Evolutionary conservation across 2,329 filamentous ascomycete genomes (phyloP), one percentile per base, ranked within the genome.

Genomic region (Penicillium verrucosum): DNA sequence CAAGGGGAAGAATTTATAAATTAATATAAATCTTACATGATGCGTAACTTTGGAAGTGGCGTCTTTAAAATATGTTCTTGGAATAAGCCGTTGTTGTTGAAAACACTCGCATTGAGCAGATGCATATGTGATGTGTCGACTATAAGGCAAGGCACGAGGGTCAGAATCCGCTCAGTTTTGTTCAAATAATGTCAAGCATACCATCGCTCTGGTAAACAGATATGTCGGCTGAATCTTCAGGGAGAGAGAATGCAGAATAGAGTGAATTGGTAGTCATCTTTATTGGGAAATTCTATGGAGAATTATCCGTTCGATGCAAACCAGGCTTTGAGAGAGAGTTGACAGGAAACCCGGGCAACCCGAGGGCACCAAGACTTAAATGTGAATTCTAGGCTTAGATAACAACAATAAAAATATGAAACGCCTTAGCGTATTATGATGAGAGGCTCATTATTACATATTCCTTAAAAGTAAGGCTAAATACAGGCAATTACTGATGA

Each of bases 61-160:
- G 50, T 50, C 1, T 16, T 49, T 18, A 45, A 44, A 18, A 64
- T 47, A 51, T 63, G 46, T 1, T n/a, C 3, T 23, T 61, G 58
- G 32, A 64, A 61, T 5, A n/a, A n/a, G 4, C 57, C 49, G 32
- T 57, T 61, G 36, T 56, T 51, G 4, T 38, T 51, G 25, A 62
- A 65, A 2, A 49, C 8, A 40, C 36, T 27, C 16, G 51, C 18
- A 0, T 36, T 34, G 37, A 45, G 21, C 9, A 5, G 32, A 30
- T 32, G 41, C 9, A 5, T 41, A 30, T 32, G 41, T 18, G 25
- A 11, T n/a, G 30, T 37, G 10, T 34, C 23, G 29, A 25, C 45
- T 48, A n/a, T n/a, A n/a, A 12, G 8, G 1, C n/a, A n/a, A n/a
- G 8, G 1, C n/a, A 25, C 10, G 16, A 36, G 27, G 0, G 30